A percentile compares a stretch with the other conserved stretches of the same genome.
phyloP scores from a whole-genome alignment of 169 alveolate genomes.

The Cryptosporidium meleagridis region DNA sequence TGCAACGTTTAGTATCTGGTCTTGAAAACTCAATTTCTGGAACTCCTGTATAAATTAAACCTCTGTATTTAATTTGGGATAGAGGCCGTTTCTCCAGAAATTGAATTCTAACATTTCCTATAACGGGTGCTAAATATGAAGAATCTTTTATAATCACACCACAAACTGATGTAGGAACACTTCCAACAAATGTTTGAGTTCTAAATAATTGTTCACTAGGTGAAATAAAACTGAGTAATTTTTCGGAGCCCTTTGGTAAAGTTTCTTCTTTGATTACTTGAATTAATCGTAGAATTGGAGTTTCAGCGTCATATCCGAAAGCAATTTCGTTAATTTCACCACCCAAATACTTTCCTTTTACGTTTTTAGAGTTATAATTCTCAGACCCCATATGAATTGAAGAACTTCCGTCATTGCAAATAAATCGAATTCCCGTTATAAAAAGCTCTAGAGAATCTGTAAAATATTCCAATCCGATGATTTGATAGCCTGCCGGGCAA shows the following conservation, averaged over 20 bases:
- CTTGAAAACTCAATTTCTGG: conserved; percentile 14
- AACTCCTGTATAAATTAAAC: conserved; percentile 45
- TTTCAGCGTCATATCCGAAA: conserved; percentile 52
- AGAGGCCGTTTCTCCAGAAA: conserved; percentile 46
- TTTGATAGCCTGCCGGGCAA: conserved; percentile 34
- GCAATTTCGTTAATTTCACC: conserved; percentile 71
- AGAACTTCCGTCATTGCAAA: conserved; percentile 27
- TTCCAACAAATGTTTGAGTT: conserved; percentile 45
- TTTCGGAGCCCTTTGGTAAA: conserved; percentile 36
- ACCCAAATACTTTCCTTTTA: conserved; percentile 7
- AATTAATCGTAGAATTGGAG: conserved; percentile 29
- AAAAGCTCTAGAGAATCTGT: conserved; percentile 45
- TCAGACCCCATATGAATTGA: conserved; percentile 43
- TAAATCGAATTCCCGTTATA: conserved; percentile 53
- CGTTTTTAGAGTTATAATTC: neutral
- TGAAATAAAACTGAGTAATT: conserved; percentile 33
- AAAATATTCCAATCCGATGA: conserved; percentile 23
- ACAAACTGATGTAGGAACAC: conserved; percentile 38
- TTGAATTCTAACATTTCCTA: conserved; percentile 37
- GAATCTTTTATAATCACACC: conserved; percentile 47
- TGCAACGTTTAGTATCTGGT: conserved; percentile 7
- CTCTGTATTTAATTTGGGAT: conserved; percentile 1
- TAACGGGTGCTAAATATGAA: conserved; percentile 21
- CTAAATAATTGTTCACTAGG: conserved; percentile 32
- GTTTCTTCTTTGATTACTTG: conserved; percentile 58